Conservation (phyloP, 176 grass and related monocot species). For the Dactylis glomerata region DNA sequence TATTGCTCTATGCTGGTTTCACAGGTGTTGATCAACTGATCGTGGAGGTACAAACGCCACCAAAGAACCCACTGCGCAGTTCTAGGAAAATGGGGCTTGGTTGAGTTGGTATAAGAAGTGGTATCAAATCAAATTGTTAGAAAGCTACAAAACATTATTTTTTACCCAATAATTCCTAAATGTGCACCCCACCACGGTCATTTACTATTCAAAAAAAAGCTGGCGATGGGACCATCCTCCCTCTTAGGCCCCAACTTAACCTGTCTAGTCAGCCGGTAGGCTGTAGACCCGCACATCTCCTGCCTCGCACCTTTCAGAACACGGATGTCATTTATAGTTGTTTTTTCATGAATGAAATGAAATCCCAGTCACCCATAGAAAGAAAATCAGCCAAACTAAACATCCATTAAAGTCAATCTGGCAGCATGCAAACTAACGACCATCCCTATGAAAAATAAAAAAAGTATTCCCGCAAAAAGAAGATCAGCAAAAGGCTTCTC, state of each 20-base stretch:
- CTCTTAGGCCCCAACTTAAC: background rate
- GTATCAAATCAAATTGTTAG: background rate
- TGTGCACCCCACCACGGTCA: background rate
- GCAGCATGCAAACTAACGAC: background rate
- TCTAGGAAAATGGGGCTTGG: background rate
- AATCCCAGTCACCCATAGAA: background rate
- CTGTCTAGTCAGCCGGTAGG: background rate
- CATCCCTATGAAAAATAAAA: constrained; percentile 4
- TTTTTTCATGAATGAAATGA: background rate
- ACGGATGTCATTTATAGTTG: background rate
- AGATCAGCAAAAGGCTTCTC: background rate
- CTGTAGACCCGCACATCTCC: background rate
- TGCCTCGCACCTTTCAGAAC: background rate
- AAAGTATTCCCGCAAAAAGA: background rate
- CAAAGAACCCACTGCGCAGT: constrained; percentile 13
- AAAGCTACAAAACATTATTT: background rate
- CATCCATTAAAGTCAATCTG: background rate
- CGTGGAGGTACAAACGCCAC: background rate
- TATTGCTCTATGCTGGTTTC: background rate
- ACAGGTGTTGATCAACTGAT: background rate
- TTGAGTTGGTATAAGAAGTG: background rate
- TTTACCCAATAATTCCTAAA: background rate
- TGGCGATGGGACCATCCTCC: background rate
- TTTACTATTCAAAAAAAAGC: background rate
- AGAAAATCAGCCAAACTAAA: background rate